Evolutionary conservation across 192 early-diverging fungal species (phyloP).

Genomic region (Entomortierella parvispora): DNA sequence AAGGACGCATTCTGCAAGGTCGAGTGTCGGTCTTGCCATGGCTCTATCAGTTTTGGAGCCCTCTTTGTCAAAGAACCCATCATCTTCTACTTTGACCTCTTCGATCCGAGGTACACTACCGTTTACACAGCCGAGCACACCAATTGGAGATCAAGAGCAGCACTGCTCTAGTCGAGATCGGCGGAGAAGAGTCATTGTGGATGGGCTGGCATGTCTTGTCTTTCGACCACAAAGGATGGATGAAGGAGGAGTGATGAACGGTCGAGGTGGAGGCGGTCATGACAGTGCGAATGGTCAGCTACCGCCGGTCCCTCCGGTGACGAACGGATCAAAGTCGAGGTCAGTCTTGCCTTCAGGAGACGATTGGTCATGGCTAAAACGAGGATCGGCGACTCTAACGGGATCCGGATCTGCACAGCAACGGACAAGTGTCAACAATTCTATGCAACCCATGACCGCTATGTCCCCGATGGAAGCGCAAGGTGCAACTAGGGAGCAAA

Average conservation of each 20-base stretch:
- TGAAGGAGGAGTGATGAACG: not conserved
- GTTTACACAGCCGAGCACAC: not conserved
- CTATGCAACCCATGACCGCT: not conserved
- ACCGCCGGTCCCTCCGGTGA: not conserved
- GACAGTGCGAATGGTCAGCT: not conserved
- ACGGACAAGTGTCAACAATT: not conserved
- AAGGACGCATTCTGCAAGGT: not conserved
- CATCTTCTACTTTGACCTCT: not conserved
- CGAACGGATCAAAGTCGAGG: no score
- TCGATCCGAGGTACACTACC: not conserved
- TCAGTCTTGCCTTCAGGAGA: no score
- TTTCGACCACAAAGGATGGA: conserved; percentile 25
- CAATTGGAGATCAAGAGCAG: not conserved
- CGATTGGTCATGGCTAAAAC: no score
- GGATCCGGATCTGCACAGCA: no score
- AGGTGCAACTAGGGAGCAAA: conserved; percentile 9
- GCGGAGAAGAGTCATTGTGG: conserved; percentile 13
- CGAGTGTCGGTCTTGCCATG: conserved; percentile 3
- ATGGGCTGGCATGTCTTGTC: conserved; percentile 14
- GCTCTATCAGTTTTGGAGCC: conserved; percentile 2
- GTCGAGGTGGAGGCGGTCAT: not conserved
- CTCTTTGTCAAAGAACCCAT: not conserved
- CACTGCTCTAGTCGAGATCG: not conserved
- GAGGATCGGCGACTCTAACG: no score
- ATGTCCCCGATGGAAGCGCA: not conserved